These are phyloP conservation scores for Biscutella auriculata DNA, from an alignment of 441 rosid species.

Conservation along the genomic window DNA sequence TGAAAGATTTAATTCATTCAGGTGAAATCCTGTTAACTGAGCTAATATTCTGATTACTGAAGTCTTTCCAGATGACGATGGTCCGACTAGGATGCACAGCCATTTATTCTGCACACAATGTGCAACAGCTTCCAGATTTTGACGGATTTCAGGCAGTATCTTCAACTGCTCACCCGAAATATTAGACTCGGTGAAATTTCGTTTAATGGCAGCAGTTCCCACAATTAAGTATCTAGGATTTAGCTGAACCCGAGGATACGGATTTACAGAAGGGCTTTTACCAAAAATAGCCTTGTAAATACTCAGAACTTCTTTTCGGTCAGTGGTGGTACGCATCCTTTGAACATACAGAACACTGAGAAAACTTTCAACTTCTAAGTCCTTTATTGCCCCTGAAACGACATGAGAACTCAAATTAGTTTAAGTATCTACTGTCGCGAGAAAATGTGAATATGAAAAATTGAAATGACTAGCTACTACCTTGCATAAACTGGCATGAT, in stretches of 20 bases:
- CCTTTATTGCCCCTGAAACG: slow-evolving; percentile 20
- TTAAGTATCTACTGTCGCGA: background rate
- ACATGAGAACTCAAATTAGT: slow-evolving; percentile 12
- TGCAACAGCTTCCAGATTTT: slow-evolving; percentile 77
- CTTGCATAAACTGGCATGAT: slow-evolving; percentile 79
- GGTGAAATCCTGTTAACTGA: slow-evolving; percentile 66
- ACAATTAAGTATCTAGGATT: slow-evolving; percentile 46
- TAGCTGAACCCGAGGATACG: slow-evolving; percentile 70
- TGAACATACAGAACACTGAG: slow-evolving; percentile 73
- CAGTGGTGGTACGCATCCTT: slow-evolving; percentile 90
- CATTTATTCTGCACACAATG: slow-evolving; percentile 72
- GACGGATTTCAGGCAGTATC: slow-evolving; percentile 68
- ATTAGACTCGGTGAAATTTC: slow-evolving; percentile 36
- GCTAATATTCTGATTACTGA: slow-evolving; percentile 78
- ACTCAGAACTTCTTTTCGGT: slow-evolving; percentile 63
- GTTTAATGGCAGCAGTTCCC: slow-evolving; percentile 59
- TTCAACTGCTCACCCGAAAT: slow-evolving; percentile 42
- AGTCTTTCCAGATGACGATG: slow-evolving; percentile 92
- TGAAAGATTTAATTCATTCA: slow-evolving; percentile 82
- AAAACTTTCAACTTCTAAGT: slow-evolving; percentile 39
- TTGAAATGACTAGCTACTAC: slow-evolving; percentile 25
- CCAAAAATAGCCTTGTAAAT: slow-evolving; percentile 71
- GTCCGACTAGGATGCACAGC: slow-evolving; percentile 90
- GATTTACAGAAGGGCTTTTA: slow-evolving; percentile 57
- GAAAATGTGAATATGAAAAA: slow-evolving; percentile 1